Base-by-base conservation (phyloP, 257 asterid genomes). In the Marsdenia floribunda region DNA sequence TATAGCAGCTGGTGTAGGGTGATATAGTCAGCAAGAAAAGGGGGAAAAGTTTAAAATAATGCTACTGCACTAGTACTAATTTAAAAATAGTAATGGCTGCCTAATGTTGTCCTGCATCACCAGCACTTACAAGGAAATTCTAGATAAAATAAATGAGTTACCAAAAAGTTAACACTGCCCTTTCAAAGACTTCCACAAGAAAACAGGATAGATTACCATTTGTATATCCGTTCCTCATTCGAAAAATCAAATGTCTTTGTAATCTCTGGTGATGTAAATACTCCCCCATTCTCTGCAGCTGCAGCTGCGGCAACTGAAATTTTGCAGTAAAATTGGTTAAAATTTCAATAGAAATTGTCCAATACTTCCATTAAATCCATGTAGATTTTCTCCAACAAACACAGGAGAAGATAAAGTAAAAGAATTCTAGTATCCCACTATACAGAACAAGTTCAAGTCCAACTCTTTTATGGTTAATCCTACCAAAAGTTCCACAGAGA, bases 231-330 rank as follows among this genome's bases (percentile, higher is more conserved):
- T 79, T 92, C 99, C 82, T 92, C 99, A 2, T 89, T 81, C 1
- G 93, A 81, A 72, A 94, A 94, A 84, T 94, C 97, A 77, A 94
- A 94, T 3, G 91, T 74, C 86, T 90, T 92, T 21, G 97, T 95
- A 64, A 84, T 85, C 78, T 88, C 96, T 2, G 97, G 96, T 16
- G 98, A 92, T 73, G 96, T 89, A 78, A 94, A 94, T 38, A 83
- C 85, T 26, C 87, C 80, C 49, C 60, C 79, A 72, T 70, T 80
- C 70, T 84, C 88, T 84, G 84, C 72, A 26, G 87, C 83, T 80
- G 84, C 72, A 26, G 87, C 84, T 79, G 83, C 77, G 22, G 87
- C 91, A 77, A 85, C 98, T 88, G 91, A 79, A 82, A 80, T 40
- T 8, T 76, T 52, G 66, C 84, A 80, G 52, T 3, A 71, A 72